These are phyloP conservation scores for Aspergillus costaricaensis DNA, from an alignment of 2,329 filamentous ascomycete genomes.

Conservation along the genomic window DNA sequence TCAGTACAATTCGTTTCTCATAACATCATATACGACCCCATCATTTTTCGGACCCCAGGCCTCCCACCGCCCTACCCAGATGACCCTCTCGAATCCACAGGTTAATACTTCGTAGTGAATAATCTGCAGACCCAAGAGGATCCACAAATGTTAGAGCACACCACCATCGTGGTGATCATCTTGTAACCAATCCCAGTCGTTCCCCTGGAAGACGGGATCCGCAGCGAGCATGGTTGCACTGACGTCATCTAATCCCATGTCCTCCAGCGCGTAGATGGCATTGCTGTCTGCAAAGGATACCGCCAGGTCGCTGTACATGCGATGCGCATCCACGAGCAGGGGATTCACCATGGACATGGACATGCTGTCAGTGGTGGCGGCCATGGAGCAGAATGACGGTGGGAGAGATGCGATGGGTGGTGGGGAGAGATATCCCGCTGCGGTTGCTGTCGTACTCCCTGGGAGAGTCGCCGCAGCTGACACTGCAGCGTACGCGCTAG, in stretches of 20 bases:
- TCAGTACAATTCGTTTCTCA: no score
- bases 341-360: slow-evolving; percentile 15
- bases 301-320: background rate
- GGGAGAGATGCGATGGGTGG: slow-evolving; percentile 8
- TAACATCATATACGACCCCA: no score
- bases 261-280: slow-evolving; percentile 7
- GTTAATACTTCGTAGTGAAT: no score
- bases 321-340: slow-evolving; percentile 1
- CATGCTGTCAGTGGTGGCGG: slow-evolving; percentile 4
- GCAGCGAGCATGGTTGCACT: background rate
- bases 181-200: slow-evolving; percentile 12
- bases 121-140: background rate
- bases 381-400: slow-evolving; percentile 11
- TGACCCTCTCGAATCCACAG: background rate
- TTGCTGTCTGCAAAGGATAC: background rate
- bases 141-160: slow-evolving; percentile 13
- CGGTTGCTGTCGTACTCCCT: background rate
- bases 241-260: slow-evolving; percentile 3
- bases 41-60: no score
- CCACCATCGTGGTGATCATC: slow-evolving; percentile 1
- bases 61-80: background rate
- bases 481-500: no score
- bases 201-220: slow-evolving; percentile 5
- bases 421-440: background rate
- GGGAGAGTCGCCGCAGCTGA: no score